Conservation (phyloP, 345 rosid genomes). For the Iberis pinnata region DNA sequence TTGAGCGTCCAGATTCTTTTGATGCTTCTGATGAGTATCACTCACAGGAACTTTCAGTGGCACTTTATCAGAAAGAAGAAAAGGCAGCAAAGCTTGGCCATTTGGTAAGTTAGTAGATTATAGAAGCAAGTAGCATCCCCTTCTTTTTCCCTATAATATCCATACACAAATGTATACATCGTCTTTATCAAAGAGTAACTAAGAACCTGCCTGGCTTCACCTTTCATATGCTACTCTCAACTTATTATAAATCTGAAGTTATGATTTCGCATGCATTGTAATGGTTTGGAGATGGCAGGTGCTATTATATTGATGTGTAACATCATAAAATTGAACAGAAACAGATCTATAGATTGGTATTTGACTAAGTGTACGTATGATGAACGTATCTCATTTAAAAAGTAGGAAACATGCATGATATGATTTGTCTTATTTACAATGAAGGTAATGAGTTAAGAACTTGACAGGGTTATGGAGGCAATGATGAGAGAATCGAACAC, state of each 20-base stretch:
- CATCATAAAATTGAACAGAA: background rate
- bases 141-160: background rate
- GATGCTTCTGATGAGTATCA: slow-evolving; percentile 82
- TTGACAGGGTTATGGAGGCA: slow-evolving; percentile 44
- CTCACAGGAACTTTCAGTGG: slow-evolving; percentile 78
- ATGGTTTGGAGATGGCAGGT: no score
- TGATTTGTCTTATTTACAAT: slow-evolving; percentile 9
- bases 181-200: no score
- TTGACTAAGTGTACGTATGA: no score
- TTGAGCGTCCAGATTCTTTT: slow-evolving; percentile 83
- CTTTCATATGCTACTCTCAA: no score
- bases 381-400: no score
- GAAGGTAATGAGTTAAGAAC: slow-evolving; percentile 21
- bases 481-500: slow-evolving; percentile 68
- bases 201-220: no score
- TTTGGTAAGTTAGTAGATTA: slow-evolving; percentile 48
- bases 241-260: no score
- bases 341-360: no score
- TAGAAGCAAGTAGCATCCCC: slow-evolving; percentile 11
- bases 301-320: slow-evolving; percentile 10
- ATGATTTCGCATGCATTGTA: no score
- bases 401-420: slow-evolving; percentile 23
- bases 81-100: slow-evolving; percentile 55
- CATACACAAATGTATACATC: no score
- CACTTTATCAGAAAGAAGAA: slow-evolving; percentile 64